Evolutionary conservation across 2,329 filamentous ascomycete genomes (phyloP).

Genomic region (Bipolaris cookei): DNA sequence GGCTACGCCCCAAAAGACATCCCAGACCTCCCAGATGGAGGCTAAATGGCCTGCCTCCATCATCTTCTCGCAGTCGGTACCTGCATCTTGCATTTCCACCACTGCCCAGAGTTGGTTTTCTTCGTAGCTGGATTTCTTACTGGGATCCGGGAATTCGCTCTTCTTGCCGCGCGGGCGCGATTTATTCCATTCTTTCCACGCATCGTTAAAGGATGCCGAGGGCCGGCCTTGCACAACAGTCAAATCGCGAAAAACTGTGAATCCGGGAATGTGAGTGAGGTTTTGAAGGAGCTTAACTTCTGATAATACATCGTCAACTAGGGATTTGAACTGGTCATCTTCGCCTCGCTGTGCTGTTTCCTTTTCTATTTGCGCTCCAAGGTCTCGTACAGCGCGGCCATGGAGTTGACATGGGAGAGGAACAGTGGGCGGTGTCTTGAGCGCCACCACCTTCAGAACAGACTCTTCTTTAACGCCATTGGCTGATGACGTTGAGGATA

Average conservation of each 20-base stretch:
- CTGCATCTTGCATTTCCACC: constrained; percentile 71
- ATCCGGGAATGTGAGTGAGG: constrained; percentile 65
- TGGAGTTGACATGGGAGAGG: constrained; percentile 44
- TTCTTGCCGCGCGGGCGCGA: constrained; percentile 52
- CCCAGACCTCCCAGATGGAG: constrained; percentile 59
- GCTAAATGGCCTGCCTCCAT: constrained; percentile 45
- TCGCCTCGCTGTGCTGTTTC: constrained; percentile 45
- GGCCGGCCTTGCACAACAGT: constrained; percentile 64
- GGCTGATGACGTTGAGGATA: constrained; percentile 49
- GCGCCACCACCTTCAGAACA: constrained; percentile 55
- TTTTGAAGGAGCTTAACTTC: constrained; percentile 62
- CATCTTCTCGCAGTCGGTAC: constrained; percentile 59
- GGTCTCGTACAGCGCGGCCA: constrained; percentile 53
- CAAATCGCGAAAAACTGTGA: constrained; percentile 66
- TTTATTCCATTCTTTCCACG: constrained; percentile 56
- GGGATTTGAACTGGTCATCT: constrained; percentile 51
- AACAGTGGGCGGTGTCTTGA: constrained; percentile 44
- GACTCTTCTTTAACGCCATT: constrained; percentile 49
- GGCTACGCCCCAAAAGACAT: constrained; percentile 71
- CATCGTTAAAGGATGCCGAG: constrained; percentile 56
- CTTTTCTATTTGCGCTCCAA: constrained; percentile 48
- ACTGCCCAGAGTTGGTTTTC: constrained; percentile 67
- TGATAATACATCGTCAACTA: constrained; percentile 53
- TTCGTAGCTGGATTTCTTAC: constrained; percentile 59
- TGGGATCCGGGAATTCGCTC: constrained; percentile 63